Conservation (phyloP, 257 asterid species). For the Penstemon davidsonii region DNA sequence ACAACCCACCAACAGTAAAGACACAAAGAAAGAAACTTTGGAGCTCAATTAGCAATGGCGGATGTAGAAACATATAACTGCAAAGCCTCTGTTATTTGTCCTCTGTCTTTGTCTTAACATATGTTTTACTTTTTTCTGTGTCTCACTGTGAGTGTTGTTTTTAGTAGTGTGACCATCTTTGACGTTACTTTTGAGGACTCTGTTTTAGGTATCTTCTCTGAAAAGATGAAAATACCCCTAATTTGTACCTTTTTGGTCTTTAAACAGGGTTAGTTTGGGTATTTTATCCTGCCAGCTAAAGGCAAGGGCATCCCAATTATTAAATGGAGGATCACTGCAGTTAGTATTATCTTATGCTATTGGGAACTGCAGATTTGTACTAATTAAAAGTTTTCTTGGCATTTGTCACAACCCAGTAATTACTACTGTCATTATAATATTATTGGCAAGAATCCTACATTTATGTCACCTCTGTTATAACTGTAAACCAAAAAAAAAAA, state of each 20-base stretch:
- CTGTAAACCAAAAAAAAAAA: too few relatives aligned
- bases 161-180: constrained; percentile 42
- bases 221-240: constrained; percentile 35
- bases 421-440: constrained; percentile 24
- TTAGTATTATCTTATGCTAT: constrained; percentile 27
- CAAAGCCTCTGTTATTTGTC: constrained; percentile 32
- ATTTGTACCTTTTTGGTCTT: neutral
- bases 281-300: neutral
- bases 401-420: constrained; percentile 30
- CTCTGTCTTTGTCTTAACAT: constrained; percentile 49
- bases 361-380: constrained; percentile 36
- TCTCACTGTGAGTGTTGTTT: constrained; percentile 19
- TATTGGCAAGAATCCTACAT: constrained; percentile 33
- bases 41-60: constrained; percentile 24
- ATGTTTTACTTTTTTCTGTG: constrained; percentile 38
- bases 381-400: constrained; percentile 22
- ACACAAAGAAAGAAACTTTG: too few relatives aligned
- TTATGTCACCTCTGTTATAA: too few relatives aligned
- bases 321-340: constrained; percentile 44
- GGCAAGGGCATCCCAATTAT: constrained; percentile 26
- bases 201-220: constrained; percentile 25
- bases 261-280: constrained; percentile 33
- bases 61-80: constrained; percentile 41
- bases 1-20: constrained; percentile 37
- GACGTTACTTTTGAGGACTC: constrained; percentile 46